phyloP scores from a whole-genome alignment of 495 filamentous ascomycete species.

The Parachaetomium inaequale region DNA sequence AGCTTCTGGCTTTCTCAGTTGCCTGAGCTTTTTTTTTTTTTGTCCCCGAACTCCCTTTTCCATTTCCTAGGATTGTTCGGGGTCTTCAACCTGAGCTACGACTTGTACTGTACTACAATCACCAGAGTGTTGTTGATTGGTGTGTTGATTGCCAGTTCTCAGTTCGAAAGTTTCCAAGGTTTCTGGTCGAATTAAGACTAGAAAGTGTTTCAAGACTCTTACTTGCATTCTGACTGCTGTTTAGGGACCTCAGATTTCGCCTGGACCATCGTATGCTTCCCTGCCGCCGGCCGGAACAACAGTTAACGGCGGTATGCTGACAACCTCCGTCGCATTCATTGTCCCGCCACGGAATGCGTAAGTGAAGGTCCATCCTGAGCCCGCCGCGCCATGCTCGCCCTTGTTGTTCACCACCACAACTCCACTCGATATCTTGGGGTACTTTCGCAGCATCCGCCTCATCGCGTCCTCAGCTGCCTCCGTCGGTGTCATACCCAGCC shows the following conservation, averaged over 20 bases:
- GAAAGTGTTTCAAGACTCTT: too few species aligned
- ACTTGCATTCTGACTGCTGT: too few species aligned
- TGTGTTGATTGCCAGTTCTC: too few species aligned
- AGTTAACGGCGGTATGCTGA: slow-evolving; percentile 35
- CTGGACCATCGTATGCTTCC: background rate
- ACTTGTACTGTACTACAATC: too few species aligned
- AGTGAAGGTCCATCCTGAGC: slow-evolving; percentile 46
- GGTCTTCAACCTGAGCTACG: too few species aligned
- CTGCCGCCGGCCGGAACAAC: background rate
- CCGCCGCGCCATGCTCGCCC: slow-evolving; percentile 45
- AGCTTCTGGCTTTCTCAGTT: too few species aligned
- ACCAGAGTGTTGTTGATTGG: too few species aligned
- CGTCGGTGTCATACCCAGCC: slow-evolving; percentile 40
- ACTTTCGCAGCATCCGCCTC: slow-evolving; percentile 42
- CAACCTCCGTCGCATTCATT: slow-evolving; percentile 41
- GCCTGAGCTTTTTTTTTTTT: too few species aligned
- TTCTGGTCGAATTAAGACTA: too few species aligned
- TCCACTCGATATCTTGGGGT: slow-evolving; percentile 41
- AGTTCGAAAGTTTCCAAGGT: too few species aligned
- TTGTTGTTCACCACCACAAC: slow-evolving; percentile 43
- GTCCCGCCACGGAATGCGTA: slow-evolving; percentile 43
- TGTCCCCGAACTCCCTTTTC: too few species aligned
- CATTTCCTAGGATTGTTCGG: too few species aligned
- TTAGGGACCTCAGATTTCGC: slow-evolving; percentile 1
- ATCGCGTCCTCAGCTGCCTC: slow-evolving; percentile 46